Conservation (phyloP, 306 rosid species). For the Gillenia trifoliata region DNA sequence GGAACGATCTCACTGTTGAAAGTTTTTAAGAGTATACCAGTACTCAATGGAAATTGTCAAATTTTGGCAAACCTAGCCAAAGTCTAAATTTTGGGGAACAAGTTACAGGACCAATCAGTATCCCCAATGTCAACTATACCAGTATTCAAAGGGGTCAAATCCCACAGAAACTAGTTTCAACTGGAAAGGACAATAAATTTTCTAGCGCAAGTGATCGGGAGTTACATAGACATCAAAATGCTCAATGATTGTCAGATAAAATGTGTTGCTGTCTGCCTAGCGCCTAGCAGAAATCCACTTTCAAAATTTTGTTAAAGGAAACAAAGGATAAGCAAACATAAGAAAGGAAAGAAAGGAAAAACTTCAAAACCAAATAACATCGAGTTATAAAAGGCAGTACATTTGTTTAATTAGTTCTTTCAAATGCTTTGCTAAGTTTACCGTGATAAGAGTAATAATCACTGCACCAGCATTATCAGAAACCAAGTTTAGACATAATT, state of each 20-base stretch:
- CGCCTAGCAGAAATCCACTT: no score
- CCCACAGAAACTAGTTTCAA: background rate
- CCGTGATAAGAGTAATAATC: background rate
- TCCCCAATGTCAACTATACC: background rate
- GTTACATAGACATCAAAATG: background rate
- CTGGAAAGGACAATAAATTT: background rate
- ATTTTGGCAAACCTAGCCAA: background rate
- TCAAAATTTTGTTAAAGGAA: no score
- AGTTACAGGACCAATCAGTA: background rate
- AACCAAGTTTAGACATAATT: background rate
- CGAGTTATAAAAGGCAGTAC: background rate
- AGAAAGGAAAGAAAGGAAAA: background rate
- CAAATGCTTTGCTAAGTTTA: background rate
- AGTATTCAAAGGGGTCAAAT: background rate
- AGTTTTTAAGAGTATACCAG: background rate
- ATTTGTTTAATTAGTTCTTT: background rate
- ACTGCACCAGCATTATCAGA: background rate
- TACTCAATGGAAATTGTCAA: background rate
- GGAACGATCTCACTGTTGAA: background rate
- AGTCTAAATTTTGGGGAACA: background rate
- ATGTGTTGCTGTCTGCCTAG: background rate
- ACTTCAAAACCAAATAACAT: background rate
- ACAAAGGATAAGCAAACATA: background rate
- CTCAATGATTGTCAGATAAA: background rate
- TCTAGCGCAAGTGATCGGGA: background rate